Percentiles rank a stretch among this genome's conserved stretches.
Evolutionary conservation across 2,329 filamentous ascomycete genomes (phyloP).

Genomic region (Madurella fahalii): DNA sequence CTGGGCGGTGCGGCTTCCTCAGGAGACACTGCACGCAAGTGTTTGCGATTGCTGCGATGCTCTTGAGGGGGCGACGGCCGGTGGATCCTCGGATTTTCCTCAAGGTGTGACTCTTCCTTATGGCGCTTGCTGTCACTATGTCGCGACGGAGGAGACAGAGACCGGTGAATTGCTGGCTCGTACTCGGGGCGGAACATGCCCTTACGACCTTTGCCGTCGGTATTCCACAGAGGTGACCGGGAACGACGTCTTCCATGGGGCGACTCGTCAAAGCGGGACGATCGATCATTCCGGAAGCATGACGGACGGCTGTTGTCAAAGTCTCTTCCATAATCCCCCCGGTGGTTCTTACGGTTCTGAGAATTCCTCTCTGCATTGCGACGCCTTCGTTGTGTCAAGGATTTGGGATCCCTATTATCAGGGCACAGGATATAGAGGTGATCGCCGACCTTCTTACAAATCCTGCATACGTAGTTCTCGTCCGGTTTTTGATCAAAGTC

Average conservation of each 20-base stretch:
- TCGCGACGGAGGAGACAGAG: background rate
- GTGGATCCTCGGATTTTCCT: background rate
- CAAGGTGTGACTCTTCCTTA: background rate
- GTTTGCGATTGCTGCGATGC: background rate
- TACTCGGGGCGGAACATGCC: background rate
- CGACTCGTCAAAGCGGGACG: background rate
- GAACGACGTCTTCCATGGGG: background rate
- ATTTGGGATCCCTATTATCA: constrained; percentile 30
- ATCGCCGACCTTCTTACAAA: constrained; percentile 32
- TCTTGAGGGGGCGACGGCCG: background rate
- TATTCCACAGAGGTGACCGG: background rate
- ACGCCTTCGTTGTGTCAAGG: constrained; percentile 32
- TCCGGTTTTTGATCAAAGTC: constrained; percentile 32
- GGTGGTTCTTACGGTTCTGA: too few species aligned
- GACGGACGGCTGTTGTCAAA: background rate
- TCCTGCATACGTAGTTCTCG: constrained; percentile 31
- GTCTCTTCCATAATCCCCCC: background rate
- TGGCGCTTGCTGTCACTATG: background rate
- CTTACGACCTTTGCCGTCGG: too few species aligned
- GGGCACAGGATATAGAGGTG: constrained; percentile 38
- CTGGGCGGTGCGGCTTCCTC: background rate
- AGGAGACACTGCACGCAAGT: background rate
- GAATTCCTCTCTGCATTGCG: background rate
- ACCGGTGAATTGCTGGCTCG: background rate
- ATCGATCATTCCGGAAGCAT: background rate